Percentiles rank a stretch among this genome's conserved stretches.
Conservation (phyloP, 208 protist genomes). For the Trypanosomatidae sp. region DNA sequence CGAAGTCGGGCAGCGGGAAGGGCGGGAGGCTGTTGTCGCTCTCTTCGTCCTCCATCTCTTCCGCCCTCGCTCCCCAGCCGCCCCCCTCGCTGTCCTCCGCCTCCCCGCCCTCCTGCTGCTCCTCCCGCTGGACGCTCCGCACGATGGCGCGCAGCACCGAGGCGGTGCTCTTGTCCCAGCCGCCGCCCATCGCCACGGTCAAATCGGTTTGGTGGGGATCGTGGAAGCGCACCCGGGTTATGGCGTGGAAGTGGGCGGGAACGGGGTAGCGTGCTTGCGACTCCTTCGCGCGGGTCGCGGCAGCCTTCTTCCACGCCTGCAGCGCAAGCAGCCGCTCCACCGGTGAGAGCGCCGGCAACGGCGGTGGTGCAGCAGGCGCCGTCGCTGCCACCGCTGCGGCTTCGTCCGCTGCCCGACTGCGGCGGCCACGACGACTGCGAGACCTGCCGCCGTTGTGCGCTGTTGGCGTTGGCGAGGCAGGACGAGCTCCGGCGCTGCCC, state of each 20-base stretch:
- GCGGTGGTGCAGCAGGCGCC: no score
- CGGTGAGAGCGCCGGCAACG: constrained; percentile 20
- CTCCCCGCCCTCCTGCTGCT: neutral
- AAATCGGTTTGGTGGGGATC: constrained; percentile 49
- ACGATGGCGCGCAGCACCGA: constrained; percentile 54
- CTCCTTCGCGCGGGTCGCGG: constrained; percentile 27
- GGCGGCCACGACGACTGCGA: constrained; percentile 17
- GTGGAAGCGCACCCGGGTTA: constrained; percentile 75
- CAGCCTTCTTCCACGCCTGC: constrained; percentile 56
- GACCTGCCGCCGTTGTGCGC: constrained; percentile 5
- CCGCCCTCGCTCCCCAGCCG: constrained; percentile 1
- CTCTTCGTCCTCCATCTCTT: constrained; percentile 20
- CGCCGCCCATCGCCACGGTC: constrained; percentile 56
- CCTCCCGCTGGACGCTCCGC: constrained; percentile 25
- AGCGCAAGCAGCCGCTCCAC: constrained; percentile 68
- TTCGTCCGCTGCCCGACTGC: no score
- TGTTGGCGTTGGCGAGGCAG: neutral
- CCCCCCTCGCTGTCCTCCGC: neutral
- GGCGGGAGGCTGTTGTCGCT: constrained; percentile 3
- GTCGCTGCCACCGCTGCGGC: no score
- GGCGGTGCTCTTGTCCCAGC: constrained; percentile 43
- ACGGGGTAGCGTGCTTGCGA: constrained; percentile 51
- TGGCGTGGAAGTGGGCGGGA: constrained; percentile 60
- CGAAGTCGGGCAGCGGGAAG: constrained; percentile 2
- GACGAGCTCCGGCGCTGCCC: neutral